A percentile compares a stretch with the other conserved stretches of the same genome.
phyloP scores from a whole-genome alignment of 805 yeast genomes.

The Candida ipomoeae region DNA sequence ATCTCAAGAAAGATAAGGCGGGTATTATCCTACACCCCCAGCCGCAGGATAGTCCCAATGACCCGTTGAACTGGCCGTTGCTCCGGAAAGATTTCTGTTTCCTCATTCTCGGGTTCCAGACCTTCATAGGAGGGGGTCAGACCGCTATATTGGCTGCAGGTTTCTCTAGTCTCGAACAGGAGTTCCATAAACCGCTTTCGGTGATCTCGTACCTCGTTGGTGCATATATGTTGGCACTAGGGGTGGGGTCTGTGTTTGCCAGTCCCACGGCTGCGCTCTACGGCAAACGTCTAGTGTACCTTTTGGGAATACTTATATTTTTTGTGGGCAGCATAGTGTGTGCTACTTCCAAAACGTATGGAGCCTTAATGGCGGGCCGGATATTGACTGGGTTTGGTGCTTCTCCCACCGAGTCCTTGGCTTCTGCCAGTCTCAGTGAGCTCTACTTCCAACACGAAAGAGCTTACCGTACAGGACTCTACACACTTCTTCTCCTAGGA shows the following conservation, averaged over 20 bases:
- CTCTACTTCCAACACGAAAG: conserved; percentile 58
- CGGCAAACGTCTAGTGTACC: conserved; percentile 56
- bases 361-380: conserved; percentile 54
- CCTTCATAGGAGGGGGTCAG: conserved; percentile 60
- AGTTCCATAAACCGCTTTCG: conserved; percentile 41
- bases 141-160: conserved; percentile 60
- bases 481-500: conserved; percentile 54
- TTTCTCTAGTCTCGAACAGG: conserved; percentile 35
- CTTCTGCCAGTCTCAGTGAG: conserved; percentile 58
- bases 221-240: conserved; percentile 53
- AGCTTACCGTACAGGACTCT: conserved; percentile 55
- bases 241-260: conserved; percentile 54
- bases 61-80: conserved; percentile 63
- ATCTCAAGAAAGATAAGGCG: conserved; percentile 41
- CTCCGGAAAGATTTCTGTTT: conserved; percentile 56
- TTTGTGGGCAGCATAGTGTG: conserved; percentile 54
- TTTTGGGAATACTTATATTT: conserved; percentile 45
- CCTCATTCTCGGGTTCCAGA: conserved; percentile 50
- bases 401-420: conserved; percentile 58
- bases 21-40: conserved; percentile 58
- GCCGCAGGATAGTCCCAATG: conserved; percentile 60
- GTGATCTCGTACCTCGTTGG: conserved; percentile 53
- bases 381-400: conserved; percentile 57
- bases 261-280: conserved; percentile 54
- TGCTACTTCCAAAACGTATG: conserved; percentile 46